Evolutionary conservation across 2,329 filamentous ascomycete genomes (phyloP).

Genomic region (Nannizzia gypsea): DNA sequence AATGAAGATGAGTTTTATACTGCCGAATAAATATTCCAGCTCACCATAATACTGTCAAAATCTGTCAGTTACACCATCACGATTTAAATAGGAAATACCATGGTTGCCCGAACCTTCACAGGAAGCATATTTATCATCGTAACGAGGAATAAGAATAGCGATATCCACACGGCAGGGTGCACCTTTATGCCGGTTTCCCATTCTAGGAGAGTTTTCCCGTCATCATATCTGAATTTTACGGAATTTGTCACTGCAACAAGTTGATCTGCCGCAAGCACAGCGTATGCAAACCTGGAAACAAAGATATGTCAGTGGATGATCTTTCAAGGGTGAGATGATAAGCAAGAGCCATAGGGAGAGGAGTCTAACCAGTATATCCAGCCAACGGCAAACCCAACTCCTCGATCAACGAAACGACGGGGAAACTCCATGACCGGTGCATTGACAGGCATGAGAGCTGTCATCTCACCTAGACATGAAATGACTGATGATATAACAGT

Average conservation of each 20-base stretch:
- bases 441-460: slow-evolving; percentile 31
- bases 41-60: slow-evolving; percentile 26
- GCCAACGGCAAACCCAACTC: slow-evolving; percentile 35
- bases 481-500: slow-evolving; percentile 35
- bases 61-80: neutral
- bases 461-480: slow-evolving; percentile 35
- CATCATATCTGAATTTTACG: slow-evolving; percentile 31
- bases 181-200: slow-evolving; percentile 20
- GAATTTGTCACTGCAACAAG: slow-evolving; percentile 30
- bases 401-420: slow-evolving; percentile 31
- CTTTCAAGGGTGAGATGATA: slow-evolving; percentile 13
- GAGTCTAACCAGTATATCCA: slow-evolving; percentile 35
- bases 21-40: slow-evolving; percentile 28
- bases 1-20: slow-evolving; percentile 29
- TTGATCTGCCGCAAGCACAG: slow-evolving; percentile 26
- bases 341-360: slow-evolving; percentile 12
- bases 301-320: neutral
- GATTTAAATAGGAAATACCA: neutral
- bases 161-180: slow-evolving; percentile 31
- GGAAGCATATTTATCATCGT: slow-evolving; percentile 28
- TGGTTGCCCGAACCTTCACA: slow-evolving; percentile 18
- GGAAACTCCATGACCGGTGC: slow-evolving; percentile 32
- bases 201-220: slow-evolving; percentile 21
- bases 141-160: slow-evolving; percentile 24
- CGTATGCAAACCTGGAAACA: slow-evolving; percentile 22